phyloP scores from a whole-genome alignment of 2,329 filamentous ascomycete genomes.

The Colletotrichum eremochloae region DNA sequence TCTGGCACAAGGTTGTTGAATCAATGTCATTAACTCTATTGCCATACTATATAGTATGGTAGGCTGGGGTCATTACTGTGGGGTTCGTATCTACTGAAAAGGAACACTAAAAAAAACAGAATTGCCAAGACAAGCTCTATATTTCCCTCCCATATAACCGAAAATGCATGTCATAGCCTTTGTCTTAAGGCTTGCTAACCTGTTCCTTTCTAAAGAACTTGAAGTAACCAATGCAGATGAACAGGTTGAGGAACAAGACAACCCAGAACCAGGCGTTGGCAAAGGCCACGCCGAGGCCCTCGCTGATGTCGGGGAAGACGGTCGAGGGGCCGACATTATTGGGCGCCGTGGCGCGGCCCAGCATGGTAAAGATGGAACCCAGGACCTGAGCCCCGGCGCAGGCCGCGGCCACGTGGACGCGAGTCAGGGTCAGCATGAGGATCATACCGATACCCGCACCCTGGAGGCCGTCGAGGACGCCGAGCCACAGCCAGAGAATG shows the following conservation, averaged over 20 bases:
- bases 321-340: conserved; percentile 71
- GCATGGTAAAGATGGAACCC: conserved; percentile 72
- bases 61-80: conserved; percentile 36
- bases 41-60: conserved; percentile 9
- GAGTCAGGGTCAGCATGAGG: conserved; percentile 73
- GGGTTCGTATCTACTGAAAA: conserved; percentile 37
- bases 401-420: conserved; percentile 74
- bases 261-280: conserved; percentile 72
- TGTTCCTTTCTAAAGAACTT: conserved; percentile 71
- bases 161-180: conserved; percentile 30
- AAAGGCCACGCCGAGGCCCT: conserved; percentile 59
- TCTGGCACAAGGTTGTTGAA: not conserved
- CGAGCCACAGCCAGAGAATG: conserved; percentile 73
- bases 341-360: conserved; percentile 71
- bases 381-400: conserved; percentile 72
- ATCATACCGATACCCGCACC: conserved; percentile 78
- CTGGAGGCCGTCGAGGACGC: conserved; percentile 74
- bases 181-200: conserved; percentile 63
- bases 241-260: conserved; percentile 67
- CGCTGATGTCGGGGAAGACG: conserved; percentile 73
- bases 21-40: conserved; percentile 39
- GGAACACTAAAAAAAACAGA: not conserved
- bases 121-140: conserved; percentile 12
- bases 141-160: conserved; percentile 8
- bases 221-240: conserved; percentile 70